Conservation (phyloP, 2,329 filamentous ascomycete species). For the Mycocentrospora acerina region DNA sequence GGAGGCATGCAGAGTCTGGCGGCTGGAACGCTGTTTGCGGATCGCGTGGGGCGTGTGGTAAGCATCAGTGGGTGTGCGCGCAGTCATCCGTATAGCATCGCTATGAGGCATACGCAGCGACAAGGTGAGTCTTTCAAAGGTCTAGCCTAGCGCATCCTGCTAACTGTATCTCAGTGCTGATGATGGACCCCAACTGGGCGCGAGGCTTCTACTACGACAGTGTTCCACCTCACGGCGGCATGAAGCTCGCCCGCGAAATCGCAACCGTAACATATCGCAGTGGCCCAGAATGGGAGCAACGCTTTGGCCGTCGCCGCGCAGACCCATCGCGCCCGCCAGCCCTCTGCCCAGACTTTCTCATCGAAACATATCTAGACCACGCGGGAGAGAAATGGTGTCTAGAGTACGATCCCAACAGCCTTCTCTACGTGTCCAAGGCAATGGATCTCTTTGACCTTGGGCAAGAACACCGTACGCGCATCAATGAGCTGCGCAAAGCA, state of each 20-base stretch:
- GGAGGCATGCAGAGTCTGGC: slow-evolving; percentile 97
- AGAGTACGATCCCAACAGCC: slow-evolving; percentile 92
- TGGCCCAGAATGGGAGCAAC: slow-evolving; percentile 95
- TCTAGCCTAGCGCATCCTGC: neutral
- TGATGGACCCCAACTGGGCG: slow-evolving; percentile 99
- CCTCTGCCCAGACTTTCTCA: slow-evolving; percentile 94
- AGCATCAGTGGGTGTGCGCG: slow-evolving; percentile 92
- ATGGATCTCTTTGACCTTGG: slow-evolving; percentile 98
- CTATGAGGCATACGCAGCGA: slow-evolving; percentile 95
- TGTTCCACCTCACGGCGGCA: slow-evolving; percentile 89
- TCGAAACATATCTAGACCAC: slow-evolving; percentile 97
- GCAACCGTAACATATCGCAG: slow-evolving; percentile 96
- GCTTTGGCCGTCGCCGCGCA: slow-evolving; percentile 84
- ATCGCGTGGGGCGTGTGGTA: slow-evolving; percentile 77
- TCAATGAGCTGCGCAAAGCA: slow-evolving; percentile 62
- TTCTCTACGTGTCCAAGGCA: slow-evolving; percentile 95
- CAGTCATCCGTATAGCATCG: slow-evolving; percentile 96
- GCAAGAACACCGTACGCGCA: slow-evolving; percentile 64
- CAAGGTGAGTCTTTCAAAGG: slow-evolving; percentile 55
- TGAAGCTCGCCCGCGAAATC: slow-evolving; percentile 97
- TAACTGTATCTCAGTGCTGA: slow-evolving; percentile 63
- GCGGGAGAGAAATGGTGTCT: slow-evolving; percentile 98
- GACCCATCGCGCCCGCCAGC: slow-evolving; percentile 85
- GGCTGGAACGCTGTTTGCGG: slow-evolving; percentile 78
- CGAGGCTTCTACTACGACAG: slow-evolving; percentile 83